Evolutionary conservation across 345 rosid species (phyloP).

Genomic region (Gossypium arboreum): DNA sequence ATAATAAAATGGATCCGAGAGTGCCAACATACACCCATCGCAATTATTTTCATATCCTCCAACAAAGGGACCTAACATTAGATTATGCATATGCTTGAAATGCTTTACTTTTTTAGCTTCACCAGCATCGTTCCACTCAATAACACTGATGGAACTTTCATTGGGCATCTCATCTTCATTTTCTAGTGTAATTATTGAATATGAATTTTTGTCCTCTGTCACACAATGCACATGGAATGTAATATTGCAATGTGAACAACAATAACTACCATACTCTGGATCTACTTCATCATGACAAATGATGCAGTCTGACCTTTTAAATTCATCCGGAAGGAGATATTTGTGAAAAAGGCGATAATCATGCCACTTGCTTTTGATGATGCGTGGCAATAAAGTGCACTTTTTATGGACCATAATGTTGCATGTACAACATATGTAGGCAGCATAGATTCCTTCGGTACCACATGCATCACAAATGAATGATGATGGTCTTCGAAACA

Average conservation of each 20-base stretch:
- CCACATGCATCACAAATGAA: too few species aligned
- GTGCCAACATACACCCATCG: too few species aligned
- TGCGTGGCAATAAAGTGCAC: too few species aligned
- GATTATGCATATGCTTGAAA: too few species aligned
- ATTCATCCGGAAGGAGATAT: background rate
- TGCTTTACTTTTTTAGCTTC: background rate
- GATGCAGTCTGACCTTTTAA: background rate
- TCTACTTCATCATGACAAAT: background rate
- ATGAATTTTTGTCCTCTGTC: background rate
- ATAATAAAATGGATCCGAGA: too few species aligned
- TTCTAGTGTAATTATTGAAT: background rate
- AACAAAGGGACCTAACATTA: too few species aligned
- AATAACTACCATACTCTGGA: background rate
- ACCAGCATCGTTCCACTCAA: background rate
- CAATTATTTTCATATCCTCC: too few species aligned
- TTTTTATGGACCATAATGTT: too few species aligned
- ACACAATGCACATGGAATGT: background rate
- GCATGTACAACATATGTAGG: too few species aligned
- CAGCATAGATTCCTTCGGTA: rapidly evolving
- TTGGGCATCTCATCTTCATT: background rate
- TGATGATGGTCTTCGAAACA: rapidly evolving
- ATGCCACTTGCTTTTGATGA: too few species aligned
- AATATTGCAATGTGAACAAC: background rate
- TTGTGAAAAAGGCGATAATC: too few species aligned
- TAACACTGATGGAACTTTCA: background rate